A percentile compares a stretch with the other conserved stretches of the same genome.
Evolutionary conservation across 2,329 filamentous ascomycete genomes (phyloP).

Genomic region (Fonsecaea multimorphosa): DNA sequence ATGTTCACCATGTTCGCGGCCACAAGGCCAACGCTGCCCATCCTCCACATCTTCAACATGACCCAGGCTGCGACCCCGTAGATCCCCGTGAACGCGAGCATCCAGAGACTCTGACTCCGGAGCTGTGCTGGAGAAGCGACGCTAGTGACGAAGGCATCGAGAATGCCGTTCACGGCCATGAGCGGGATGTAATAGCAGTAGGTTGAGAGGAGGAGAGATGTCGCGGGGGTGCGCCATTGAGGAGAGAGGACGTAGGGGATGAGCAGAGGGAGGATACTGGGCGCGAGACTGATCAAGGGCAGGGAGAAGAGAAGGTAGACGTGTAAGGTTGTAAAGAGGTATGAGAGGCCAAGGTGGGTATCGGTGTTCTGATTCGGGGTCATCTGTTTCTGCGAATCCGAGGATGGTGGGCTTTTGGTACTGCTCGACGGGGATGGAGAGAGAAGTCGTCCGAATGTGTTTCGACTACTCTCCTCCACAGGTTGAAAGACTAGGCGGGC

Average conservation of each 20-base stretch:
- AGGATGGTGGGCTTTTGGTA: neutral
- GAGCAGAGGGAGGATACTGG: slow-evolving; percentile 73
- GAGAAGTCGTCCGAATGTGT: slow-evolving; percentile 84
- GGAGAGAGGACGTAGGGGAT: slow-evolving; percentile 77
- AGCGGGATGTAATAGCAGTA: slow-evolving; percentile 96
- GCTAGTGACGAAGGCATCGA: slow-evolving; percentile 90
- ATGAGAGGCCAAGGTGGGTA: slow-evolving; percentile 30
- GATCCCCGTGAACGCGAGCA: slow-evolving; percentile 77
- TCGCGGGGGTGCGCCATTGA: slow-evolving; percentile 75
- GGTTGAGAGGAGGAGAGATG: slow-evolving; percentile 72
- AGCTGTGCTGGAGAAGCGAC: slow-evolving; percentile 79
- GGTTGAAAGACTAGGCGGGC: slow-evolving; percentile 92
- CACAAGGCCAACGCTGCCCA: slow-evolving; percentile 82
- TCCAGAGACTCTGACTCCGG: slow-evolving; percentile 78
- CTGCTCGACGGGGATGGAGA: neutral
- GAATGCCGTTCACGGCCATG: slow-evolving; percentile 86
- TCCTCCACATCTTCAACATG: slow-evolving; percentile 65
- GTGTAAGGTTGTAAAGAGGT: slow-evolving; percentile 64
- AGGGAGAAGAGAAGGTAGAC: slow-evolving; percentile 77
- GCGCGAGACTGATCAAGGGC: slow-evolving; percentile 72
- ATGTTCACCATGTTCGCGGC: slow-evolving; percentile 90
- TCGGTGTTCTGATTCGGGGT: slow-evolving; percentile 23
- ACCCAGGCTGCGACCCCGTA: slow-evolving; percentile 72
- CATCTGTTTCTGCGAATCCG: neutral
- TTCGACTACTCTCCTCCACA: slow-evolving; percentile 90